Conservation (phyloP, 73 alveolate genomes). For the Tetrahymena malaccensis region DNA sequence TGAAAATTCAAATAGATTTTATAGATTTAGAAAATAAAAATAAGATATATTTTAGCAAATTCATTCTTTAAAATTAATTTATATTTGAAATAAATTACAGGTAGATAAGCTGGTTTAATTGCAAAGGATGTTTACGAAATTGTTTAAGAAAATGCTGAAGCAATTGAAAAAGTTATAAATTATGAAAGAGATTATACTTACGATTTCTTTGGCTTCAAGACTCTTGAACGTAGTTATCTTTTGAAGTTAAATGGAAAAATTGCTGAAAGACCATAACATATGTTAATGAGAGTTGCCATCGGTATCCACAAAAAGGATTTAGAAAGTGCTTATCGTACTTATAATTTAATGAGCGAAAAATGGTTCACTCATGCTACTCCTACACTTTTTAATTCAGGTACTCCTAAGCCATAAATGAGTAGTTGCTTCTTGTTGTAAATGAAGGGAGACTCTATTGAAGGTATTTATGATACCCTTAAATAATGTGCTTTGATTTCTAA, state of each 20-base stretch:
- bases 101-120: constrained; percentile 58
- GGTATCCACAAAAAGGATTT: constrained; percentile 77
- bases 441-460: constrained; percentile 86
- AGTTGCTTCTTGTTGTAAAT: constrained; percentile 74
- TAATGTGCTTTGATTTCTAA: constrained; percentile 83
- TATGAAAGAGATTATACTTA: constrained; percentile 75
- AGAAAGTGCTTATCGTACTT: constrained; percentile 64
- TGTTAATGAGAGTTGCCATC: constrained; percentile 77
- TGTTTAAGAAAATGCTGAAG: constrained; percentile 66
- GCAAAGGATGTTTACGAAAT: constrained; percentile 65
- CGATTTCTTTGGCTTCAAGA: constrained; percentile 94
- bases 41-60: too few species aligned
- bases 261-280: constrained; percentile 80
- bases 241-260: constrained; percentile 59
- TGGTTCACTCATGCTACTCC: constrained; percentile 96
- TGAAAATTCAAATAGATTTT: too few species aligned
- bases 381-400: constrained; percentile 90
- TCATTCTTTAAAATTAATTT: too few species aligned
- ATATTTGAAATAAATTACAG: constrained; percentile 28
- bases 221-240: constrained; percentile 86
- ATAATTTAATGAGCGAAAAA: constrained; percentile 68
- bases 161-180: constrained; percentile 56
- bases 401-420: constrained; percentile 88
- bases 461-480: constrained; percentile 77
- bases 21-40: too few species aligned